Conservation (phyloP, 768 basidiomycete species). For the Pleurotus tuoliensis region DNA sequence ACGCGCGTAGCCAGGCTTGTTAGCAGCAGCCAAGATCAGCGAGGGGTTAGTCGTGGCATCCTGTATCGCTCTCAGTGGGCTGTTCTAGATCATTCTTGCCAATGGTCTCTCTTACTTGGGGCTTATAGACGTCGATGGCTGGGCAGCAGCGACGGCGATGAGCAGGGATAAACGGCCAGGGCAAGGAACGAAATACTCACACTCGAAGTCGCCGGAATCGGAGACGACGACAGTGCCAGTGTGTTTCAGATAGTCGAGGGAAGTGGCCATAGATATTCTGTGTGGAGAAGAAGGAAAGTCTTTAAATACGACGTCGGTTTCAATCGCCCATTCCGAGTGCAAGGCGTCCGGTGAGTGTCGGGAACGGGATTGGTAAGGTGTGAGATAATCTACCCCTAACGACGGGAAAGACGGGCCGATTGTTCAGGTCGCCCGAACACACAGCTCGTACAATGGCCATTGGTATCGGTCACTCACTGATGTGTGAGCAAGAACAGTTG, state of each 20-base stretch:
- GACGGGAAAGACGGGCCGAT: too few relatives aligned
- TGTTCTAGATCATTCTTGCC: too few relatives aligned
- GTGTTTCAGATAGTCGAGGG: conserved; percentile 81
- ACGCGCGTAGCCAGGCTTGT: conserved; percentile 78
- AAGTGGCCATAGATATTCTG: conserved; percentile 57
- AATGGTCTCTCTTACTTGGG: conserved; percentile 50
- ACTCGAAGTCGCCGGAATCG: conserved; percentile 95
- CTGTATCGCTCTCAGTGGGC: conserved; percentile 27
- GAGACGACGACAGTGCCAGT: conserved; percentile 96
- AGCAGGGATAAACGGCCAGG: conserved; percentile 12
- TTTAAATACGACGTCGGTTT: too few relatives aligned
- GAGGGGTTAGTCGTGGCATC: conserved; percentile 99
- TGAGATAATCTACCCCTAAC: too few relatives aligned
- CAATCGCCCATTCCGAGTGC: too few relatives aligned
- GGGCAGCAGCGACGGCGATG: conserved; percentile 18
- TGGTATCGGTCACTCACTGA: too few relatives aligned
- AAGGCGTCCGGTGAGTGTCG: too few relatives aligned
- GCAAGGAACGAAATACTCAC: conserved; percentile 32
- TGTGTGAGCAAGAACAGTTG: too few relatives aligned
- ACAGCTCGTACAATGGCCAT: too few relatives aligned
- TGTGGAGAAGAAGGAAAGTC: too few relatives aligned
- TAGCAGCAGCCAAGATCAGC: conserved; percentile 88
- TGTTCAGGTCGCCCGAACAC: too few relatives aligned
- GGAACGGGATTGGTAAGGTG: too few relatives aligned
- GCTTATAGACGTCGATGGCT: conserved; percentile 97